phyloP scores from a whole-genome alignment of 352 stramenopile genomes.

The Phytophthora capsici region DNA sequence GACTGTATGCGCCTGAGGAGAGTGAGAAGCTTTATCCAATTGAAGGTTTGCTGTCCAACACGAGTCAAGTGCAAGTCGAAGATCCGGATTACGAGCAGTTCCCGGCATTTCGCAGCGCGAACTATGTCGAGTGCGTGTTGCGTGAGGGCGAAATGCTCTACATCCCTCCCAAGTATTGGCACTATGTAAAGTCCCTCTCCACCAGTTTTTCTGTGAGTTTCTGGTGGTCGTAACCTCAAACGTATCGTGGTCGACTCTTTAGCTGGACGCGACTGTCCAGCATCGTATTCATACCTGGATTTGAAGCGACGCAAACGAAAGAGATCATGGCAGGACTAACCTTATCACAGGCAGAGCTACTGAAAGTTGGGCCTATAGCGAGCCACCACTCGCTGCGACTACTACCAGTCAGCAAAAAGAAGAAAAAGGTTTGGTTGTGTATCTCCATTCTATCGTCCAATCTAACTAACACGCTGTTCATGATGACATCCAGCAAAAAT shows the following conservation, averaged over 20 bases:
- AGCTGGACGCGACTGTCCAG: slow-evolving; percentile 15
- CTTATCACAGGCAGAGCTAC: slow-evolving; percentile 75
- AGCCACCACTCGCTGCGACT: slow-evolving; percentile 79
- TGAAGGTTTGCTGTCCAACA: slow-evolving; percentile 87
- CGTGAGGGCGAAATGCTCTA: slow-evolving; percentile 85
- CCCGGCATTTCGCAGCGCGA: slow-evolving; percentile 52
- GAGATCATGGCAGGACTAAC: slow-evolving; percentile 52
- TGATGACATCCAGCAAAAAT: slow-evolving; percentile 73
- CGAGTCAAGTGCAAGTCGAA: slow-evolving; percentile 78
- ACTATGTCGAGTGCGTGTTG: slow-evolving; percentile 78
- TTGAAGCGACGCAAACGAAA: slow-evolving; percentile 10
- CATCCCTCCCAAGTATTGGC: slow-evolving; percentile 90
- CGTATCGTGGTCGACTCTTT: slow-evolving; percentile 2
- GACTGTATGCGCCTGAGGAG: slow-evolving; percentile 75
- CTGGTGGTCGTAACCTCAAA: slow-evolving; percentile 59
- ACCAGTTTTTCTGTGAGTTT: slow-evolving; percentile 88
- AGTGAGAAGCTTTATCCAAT: slow-evolving; percentile 83
- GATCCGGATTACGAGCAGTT: slow-evolving; percentile 55
- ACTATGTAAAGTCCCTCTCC: slow-evolving; percentile 84
- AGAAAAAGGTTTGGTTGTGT: slow-evolving; percentile 66
- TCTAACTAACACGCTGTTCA: neutral
- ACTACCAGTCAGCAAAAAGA: slow-evolving; percentile 87
- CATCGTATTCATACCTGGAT: slow-evolving; percentile 18
- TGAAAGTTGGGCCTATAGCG: slow-evolving; percentile 81
- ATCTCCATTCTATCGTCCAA: too few species aligned